phyloP scores from a whole-genome alignment of 73 alveolate species.

The Paramecium octaurelia region DNA sequence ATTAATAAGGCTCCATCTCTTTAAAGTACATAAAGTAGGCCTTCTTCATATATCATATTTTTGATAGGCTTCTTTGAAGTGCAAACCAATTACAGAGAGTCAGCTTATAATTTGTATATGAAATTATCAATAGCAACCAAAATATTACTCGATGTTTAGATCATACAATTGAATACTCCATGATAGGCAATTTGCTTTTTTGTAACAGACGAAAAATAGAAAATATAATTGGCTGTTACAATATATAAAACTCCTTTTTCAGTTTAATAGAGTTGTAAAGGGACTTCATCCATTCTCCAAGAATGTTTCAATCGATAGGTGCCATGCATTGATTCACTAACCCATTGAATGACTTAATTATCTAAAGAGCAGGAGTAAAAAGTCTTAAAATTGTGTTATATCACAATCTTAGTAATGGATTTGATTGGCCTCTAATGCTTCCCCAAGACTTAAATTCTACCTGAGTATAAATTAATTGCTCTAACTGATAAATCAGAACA shows the following conservation, averaged over 20 bases:
- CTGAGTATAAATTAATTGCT: constrained; percentile 18
- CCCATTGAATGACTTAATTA: neutral
- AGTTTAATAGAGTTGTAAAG: neutral
- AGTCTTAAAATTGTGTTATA: neutral
- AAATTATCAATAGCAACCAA: constrained; percentile 7
- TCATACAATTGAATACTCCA: neutral
- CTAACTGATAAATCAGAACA: neutral
- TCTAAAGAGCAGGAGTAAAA: constrained; percentile 10
- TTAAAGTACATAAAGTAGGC: neutral
- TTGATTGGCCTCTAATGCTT: neutral
- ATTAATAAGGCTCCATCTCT: neutral
- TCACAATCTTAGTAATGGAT: neutral
- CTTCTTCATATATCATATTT: constrained; percentile 29
- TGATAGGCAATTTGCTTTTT: neutral
- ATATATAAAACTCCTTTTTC: constrained; percentile 35
- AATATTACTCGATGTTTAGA: neutral
- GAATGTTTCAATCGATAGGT: neutral
- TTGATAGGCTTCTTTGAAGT: neutral
- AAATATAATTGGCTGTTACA: constrained; percentile 4
- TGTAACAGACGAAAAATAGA: neutral
- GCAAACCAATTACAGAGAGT: neutral
- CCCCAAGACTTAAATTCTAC: neutral
- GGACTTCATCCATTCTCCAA: constrained; percentile 45
- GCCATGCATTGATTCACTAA: constrained; percentile 48
- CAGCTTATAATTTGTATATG: constrained; percentile 1